These are phyloP conservation scores for Angomonas desouzai DNA, from an alignment of 208 protist genomes.

Conservation along the genomic window DNA sequence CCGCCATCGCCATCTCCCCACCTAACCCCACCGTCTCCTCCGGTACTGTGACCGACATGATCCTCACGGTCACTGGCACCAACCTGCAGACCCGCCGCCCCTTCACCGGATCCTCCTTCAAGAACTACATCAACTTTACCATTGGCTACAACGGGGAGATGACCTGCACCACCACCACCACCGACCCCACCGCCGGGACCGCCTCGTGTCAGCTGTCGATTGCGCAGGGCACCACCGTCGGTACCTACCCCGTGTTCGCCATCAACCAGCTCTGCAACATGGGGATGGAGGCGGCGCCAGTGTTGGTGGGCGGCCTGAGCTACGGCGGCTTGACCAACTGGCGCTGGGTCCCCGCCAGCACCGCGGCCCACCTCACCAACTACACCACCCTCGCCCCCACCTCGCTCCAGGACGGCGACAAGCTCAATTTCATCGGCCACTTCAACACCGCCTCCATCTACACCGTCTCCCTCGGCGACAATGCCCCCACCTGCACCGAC, in stretches of 20 bases:
- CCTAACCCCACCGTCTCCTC: constrained; percentile 9
- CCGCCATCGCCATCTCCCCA: constrained; percentile 11
- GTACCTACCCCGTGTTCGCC: constrained; percentile 16
- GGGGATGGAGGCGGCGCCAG: constrained; percentile 17
- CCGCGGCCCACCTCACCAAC: background rate
- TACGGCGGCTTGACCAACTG: background rate
- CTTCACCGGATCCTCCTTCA: background rate
- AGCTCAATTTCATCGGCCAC: background rate
- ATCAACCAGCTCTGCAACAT: constrained; percentile 16
- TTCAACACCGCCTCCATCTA: background rate
- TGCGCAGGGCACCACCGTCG: background rate
- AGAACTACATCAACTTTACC: constrained; percentile 14
- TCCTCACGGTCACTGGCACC: constrained; percentile 4
- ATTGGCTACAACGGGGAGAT: constrained; percentile 6
- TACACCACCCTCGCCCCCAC: background rate
- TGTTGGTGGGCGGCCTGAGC: background rate
- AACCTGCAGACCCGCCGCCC: constrained; percentile 6
- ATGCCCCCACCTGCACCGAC: background rate
- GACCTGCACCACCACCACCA: background rate
- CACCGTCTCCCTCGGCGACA: background rate
- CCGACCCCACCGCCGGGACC: background rate
- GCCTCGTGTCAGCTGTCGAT: constrained; percentile 7
- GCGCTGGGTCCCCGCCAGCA: background rate
- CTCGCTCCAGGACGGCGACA: background rate
- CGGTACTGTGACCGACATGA: constrained; percentile 8